Evolutionary conservation across 257 asterid genomes (phyloP), one percentile per base, ranked within the genome.

Genomic region (Verbena officinalis): DNA sequence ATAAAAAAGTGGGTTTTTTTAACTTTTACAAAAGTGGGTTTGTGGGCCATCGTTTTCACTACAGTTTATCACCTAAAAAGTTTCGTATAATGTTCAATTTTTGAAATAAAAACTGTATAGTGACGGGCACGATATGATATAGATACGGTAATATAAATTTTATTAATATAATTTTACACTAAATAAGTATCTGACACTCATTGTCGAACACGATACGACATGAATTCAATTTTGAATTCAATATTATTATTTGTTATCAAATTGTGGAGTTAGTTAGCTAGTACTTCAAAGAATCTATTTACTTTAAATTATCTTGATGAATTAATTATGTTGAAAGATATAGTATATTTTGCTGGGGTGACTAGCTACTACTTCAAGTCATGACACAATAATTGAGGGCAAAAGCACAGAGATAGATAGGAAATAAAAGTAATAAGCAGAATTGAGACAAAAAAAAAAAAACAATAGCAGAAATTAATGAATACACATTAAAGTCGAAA

Each of bases 1-100:
- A 31, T 53, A 51, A 52, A 43, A 54, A 62, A 33, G 60, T 63
- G 53, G 48, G 55, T 55, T 58, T 60, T 13, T 9, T 24, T 44
- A 46, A 23, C 69, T 50, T 64, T 57, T 70, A 51, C 43, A 31
- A 71, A 70, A 70, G 73, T 48, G 51, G 21, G 48, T n/a, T 48
- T 27, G 71, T 75, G 73, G 71, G 67, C 71, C 74, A 45, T 7
- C 23, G n/a, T 24, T 60, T 44, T 53, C 49, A 58, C 8, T 60
- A 64, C 40, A 21, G 56, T 52, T n/a, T 42, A 27, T 14, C 64
- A 49, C 69, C 33, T 44, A 31, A 45, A 45, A 27, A 42, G 54
- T 59, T 38, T 24, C 46, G 43, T 31, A 36, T 50, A 13, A 16
- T 20, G 39, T 17, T 39, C 55, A 38, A 11, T 30, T 33, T 65